These are phyloP conservation scores for Dalbergia cochinchinensis DNA, from an alignment of 306 rosid genomes.

Conservation along the genomic window DNA sequence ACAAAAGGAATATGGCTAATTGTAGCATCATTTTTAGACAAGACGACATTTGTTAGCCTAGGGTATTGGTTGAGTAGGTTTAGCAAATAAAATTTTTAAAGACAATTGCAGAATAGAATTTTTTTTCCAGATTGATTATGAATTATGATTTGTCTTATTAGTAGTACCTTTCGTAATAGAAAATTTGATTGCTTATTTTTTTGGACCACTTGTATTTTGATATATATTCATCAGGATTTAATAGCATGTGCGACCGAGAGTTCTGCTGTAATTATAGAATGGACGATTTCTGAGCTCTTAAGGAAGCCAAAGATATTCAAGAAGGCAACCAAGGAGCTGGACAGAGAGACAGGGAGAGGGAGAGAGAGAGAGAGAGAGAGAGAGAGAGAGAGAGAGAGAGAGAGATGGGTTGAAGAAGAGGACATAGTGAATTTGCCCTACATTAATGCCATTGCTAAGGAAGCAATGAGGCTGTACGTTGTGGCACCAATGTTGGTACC, in stretches of 20 bases:
- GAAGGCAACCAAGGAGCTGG: constrained; percentile 71
- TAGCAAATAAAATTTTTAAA: neutral
- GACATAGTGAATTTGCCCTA: constrained; percentile 70
- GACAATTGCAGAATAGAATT: neutral
- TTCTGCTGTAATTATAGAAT: constrained; percentile 73
- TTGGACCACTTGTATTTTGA: neutral
- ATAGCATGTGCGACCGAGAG: constrained; percentile 90
- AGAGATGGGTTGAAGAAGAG: constrained; percentile 87
- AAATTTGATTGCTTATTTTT: neutral
- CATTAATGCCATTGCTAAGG: constrained; percentile 65
- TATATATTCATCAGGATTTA: constrained; percentile 54
- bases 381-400: too few species aligned
- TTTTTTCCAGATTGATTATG: neutral
- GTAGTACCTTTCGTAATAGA: too few species aligned
- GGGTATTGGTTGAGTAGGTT: too few species aligned
- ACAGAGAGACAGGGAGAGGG: constrained; percentile 71
- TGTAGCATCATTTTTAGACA: too few species aligned
- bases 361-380: too few species aligned
- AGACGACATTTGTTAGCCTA: too few species aligned
- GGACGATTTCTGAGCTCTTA: constrained; percentile 77
- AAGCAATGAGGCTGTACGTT: constrained; percentile 82
- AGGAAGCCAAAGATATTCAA: constrained; percentile 67
- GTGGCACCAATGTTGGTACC: constrained; percentile 88
- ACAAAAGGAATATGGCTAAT: too few species aligned
- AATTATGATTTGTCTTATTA: neutral